Evolutionary conservation across 2,329 filamentous ascomycete species (phyloP), one percentile per base, ranked within the genome.

Genomic region (Xylaria sp.): DNA sequence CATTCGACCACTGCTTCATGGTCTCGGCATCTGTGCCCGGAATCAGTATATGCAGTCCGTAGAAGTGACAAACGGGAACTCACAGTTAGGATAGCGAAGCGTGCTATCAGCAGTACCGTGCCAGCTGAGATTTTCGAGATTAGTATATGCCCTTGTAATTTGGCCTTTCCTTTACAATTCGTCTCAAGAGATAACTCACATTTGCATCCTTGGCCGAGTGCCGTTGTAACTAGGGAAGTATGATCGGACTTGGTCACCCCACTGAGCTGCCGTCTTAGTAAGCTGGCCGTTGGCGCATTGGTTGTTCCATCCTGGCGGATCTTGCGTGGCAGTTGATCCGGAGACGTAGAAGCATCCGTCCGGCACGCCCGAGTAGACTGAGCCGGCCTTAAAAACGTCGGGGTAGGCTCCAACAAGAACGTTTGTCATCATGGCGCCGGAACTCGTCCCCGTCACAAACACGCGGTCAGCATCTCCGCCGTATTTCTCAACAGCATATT

Each of bases 201-300:
- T 76, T 68, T 77, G 73, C 79, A 84, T 81, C 67, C 77, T 77
- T 15, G 83, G 80, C 9, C 80, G 76, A 1, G 76, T 66, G 8
- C 83, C 82, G 20, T 73, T 80, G 73, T 86, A 89, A 39, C 82
- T 82, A 0, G 85, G 84, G 73, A 86, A 86, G 81, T 86, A 87
- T 15, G 79, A 76, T 59, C 75, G 72, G 0, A 81, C 81, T 30
- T 79, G 73, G 60, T 81, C 77, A 18, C 80, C 80, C 83, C 83
- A 85, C 55, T 79, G 74, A 43, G 75, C 63, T 12, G 80, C 80
- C 0, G 81, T 81, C 60, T 79, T 77, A 32, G 80, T 81, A 64
- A 81, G 78, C 71, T 85, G 79, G 6, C 87, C 87, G 32, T 81
- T 78, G 1, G 86, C 81, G 74, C 87, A 89, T 6, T 82, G 81